A percentile compares a stretch with the other conserved stretches of the same genome.
These are phyloP conservation scores for Auricularia cornea DNA, from an alignment of 768 basidiomycete species.

Conservation along the genomic window DNA sequence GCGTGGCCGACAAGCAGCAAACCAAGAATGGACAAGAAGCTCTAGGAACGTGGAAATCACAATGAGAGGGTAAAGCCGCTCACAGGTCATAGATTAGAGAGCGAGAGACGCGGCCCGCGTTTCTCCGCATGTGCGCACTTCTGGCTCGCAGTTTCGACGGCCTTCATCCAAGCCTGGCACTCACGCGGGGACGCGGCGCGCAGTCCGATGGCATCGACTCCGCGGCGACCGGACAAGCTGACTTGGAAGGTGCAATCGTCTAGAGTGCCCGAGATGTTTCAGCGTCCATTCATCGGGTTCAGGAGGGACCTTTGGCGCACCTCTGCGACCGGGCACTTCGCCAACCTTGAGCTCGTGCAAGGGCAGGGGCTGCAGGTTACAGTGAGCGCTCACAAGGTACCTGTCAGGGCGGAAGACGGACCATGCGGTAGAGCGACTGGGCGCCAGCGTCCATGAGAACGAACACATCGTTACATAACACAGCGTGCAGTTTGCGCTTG, in stretches of 20 bases:
- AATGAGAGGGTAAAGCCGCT: too few species aligned
- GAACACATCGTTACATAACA: slow-evolving; percentile 85
- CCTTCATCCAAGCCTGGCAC: slow-evolving; percentile 44
- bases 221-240: slow-evolving; percentile 42
- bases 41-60: too few species aligned
- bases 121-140: background rate
- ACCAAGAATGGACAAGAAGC: too few species aligned
- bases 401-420: slow-evolving; percentile 29
- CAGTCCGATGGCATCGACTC: slow-evolving; percentile 46
- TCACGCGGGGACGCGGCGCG: slow-evolving; percentile 51
- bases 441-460: slow-evolving; percentile 70
- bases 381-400: background rate
- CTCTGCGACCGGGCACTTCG: slow-evolving; percentile 42
- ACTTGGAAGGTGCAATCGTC: slow-evolving; percentile 67
- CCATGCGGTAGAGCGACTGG: slow-evolving; percentile 75
- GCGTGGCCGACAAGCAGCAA: too few species aligned
- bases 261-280: slow-evolving; percentile 15
- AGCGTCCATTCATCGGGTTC: too few species aligned
- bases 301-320: too few species aligned
- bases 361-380: slow-evolving; percentile 54
- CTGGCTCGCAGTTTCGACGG: slow-evolving; percentile 32
- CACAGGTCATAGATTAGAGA: background rate
- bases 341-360: slow-evolving; percentile 57
- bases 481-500: slow-evolving; percentile 62
- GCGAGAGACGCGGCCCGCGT: background rate